phyloP scores from a whole-genome alignment of 805 yeast genomes.

The Candida coquimbonensis region DNA sequence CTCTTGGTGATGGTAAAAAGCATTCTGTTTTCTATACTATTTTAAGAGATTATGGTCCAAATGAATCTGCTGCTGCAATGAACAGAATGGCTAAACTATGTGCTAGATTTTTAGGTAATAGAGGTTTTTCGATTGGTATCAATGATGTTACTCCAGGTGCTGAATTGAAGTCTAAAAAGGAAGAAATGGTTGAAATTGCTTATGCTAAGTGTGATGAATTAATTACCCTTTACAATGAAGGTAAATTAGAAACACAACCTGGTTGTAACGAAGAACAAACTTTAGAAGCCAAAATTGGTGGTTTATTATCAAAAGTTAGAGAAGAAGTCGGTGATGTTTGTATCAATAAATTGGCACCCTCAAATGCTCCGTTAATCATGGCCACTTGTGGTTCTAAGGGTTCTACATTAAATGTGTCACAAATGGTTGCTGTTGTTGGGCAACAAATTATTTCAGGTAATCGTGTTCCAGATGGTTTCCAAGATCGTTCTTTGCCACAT shows the following conservation, averaged over 20 bases:
- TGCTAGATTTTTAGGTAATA: slow-evolving; percentile 88
- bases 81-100: slow-evolving; percentile 98
- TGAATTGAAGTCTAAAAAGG: slow-evolving; percentile 70
- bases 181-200: slow-evolving; percentile 83
- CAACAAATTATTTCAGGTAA: slow-evolving; percentile 98
- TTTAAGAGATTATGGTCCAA: slow-evolving; percentile 93
- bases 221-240: slow-evolving; percentile 68
- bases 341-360: slow-evolving; percentile 79
- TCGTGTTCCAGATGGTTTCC: slow-evolving; percentile 99
- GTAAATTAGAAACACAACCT: slow-evolving; percentile 94
- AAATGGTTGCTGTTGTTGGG: slow-evolving; percentile 99
- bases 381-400: slow-evolving; percentile 99
- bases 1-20: slow-evolving; percentile 96
- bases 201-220: slow-evolving; percentile 87
- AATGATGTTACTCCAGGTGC: slow-evolving; percentile 93
- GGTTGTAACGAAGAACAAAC: slow-evolving; percentile 99
- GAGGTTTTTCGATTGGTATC: slow-evolving; percentile 97
- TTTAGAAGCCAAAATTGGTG: slow-evolving; percentile 95
- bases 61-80: slow-evolving; percentile 93
- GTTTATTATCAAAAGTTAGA: slow-evolving; percentile 91
- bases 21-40: slow-evolving; percentile 95
- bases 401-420: slow-evolving; percentile 94
- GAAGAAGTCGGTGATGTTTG: slow-evolving; percentile 99
- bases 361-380: slow-evolving; percentile 96
- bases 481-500: slow-evolving; percentile 96